Conservation (phyloP, 2,329 filamentous ascomycete species). For the Laburnicola sp. region DNA sequence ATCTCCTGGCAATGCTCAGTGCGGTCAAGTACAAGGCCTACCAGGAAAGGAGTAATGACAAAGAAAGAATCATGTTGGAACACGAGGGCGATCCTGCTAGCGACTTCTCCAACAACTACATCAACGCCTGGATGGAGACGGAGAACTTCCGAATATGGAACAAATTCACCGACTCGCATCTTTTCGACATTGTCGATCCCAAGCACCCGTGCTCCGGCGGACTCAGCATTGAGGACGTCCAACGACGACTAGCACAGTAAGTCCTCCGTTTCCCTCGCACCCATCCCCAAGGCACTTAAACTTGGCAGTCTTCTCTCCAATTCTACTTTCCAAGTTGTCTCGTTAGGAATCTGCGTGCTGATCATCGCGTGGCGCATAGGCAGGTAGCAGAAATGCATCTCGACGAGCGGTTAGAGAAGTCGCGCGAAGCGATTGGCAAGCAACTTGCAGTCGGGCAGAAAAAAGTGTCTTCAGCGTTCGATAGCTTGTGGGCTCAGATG, state of each 20-base stretch:
- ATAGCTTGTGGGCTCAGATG: constrained; percentile 86
- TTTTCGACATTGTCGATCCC: constrained; percentile 94
- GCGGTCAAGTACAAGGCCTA: constrained; percentile 80
- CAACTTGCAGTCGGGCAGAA: constrained; percentile 86
- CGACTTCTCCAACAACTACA: constrained; percentile 83
- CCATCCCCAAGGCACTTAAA: constrained; percentile 29
- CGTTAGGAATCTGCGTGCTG: constrained; percentile 40
- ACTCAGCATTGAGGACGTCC: constrained; percentile 90
- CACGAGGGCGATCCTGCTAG: constrained; percentile 77
- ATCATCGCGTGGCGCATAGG: constrained; percentile 43
- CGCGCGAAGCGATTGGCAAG: constrained; percentile 82
- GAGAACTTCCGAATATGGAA: constrained; percentile 93
- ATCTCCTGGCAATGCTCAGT: constrained; percentile 84
- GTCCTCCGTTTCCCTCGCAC: constrained; percentile 21
- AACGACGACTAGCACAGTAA: constrained; percentile 77
- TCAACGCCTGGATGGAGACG: constrained; percentile 84
- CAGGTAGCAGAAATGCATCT: constrained; percentile 93
- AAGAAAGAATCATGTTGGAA: constrained; percentile 65
- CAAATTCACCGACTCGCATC: constrained; percentile 69
- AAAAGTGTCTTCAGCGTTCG: constrained; percentile 85
- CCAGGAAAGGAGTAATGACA: constrained; percentile 48
- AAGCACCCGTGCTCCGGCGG: constrained; percentile 92
- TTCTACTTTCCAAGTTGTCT: constrained; percentile 33
- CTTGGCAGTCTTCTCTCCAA: constrained; percentile 34
- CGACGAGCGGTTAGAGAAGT: constrained; percentile 83